Base-by-base conservation (phyloP, 108 stramenopile genomes). In the Seminavis robusta region DNA sequence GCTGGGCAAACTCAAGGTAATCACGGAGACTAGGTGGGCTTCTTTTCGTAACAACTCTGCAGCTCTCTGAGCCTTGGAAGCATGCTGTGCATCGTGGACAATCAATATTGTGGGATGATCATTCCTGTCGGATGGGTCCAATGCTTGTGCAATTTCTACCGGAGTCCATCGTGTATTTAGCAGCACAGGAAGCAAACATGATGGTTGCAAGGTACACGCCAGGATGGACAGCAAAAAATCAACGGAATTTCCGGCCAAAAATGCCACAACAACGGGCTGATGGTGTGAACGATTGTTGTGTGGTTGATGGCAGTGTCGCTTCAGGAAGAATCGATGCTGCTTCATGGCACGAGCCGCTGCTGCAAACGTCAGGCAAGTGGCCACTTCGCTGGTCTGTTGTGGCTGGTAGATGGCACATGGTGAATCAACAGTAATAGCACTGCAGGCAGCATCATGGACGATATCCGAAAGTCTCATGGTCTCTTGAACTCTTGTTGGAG, bases 81-180 rank as follows among this genome's bases (percentile, higher is more conserved):
- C n/a, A n/a, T n/a, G n/a, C n/a, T n/a, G n/a, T n/a, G n/a, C n/a
- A n/a, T n/a, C n/a, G n/a, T n/a, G n/a, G n/a, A n/a, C n/a, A n/a
- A n/a, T n/a, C n/a, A n/a, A n/a, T n/a, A n/a, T n/a, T n/a, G n/a
- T n/a, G n/a, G n/a, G n/a, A n/a, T n/a, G n/a, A n/a, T n/a, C n/a
- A n/a, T n/a, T n/a, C n/a, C n/a, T n/a, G n/a, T n/a, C n/a, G n/a
- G 55, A 23, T 3, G 57, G 57, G 31, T 63, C 21, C 42, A 90
- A 52, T 16, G 76, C 85, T 4, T 29, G 32, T 23, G 63, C 67
- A 39, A 87, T 83, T 69, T 91, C 90, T 17, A 40, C 20, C 1
- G 80, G 61, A 20, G 85, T 83, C 90, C 90, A 91, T 55, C 90
- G 65, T 16, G 57, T 60, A 69, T 91, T 87, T 37, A 91, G 40